Evolutionary conservation across 305 asterid genomes (phyloP), one percentile per base, ranked within the genome.

Genomic region (Andrographis paniculata): DNA sequence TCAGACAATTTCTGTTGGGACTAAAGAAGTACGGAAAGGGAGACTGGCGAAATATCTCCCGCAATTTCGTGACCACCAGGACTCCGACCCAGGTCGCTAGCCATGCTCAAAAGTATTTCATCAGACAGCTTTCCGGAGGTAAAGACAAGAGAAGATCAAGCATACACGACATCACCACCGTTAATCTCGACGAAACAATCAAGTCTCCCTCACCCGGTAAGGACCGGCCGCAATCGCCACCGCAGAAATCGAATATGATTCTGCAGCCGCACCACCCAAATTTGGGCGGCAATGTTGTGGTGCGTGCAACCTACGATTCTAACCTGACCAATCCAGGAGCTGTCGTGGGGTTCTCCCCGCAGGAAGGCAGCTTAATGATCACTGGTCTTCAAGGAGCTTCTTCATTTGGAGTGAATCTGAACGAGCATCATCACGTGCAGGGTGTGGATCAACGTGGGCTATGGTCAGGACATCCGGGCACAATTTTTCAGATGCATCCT

Each of bases 61-160:
- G 87, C 31, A 81, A 79, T 53, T 84, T 81, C 24, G 97, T 84
- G 70, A 81, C 87, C 1, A 66, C 84, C 1, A 66, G 97, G 62
- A 81, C 97, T 4, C 94, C 95, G 18, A 87, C 95, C 4, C 96
- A 87, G 60, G 96, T 87, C 0, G 96, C 96, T 0, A 87, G 96
- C 22, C 96, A 87, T 53, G 95, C 97, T 37, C 95, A 88, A 53
- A 88, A 88, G 70, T 88, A 88, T 47, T 88, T 79, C 31, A 84
- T 77, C 61, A 60, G 97, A 50, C 97, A 88, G 64, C 77, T 71
- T 22, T 74, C 94, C 0, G 85, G 89, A 0, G 94, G 89, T 50
- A 88, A 88, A 30, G 97, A 88, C 44, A 84, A 79, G 72, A 65
- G 94, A 58, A 71, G 97, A 63, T 84, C 95, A 36, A 88, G 95